Percentiles rank a stretch among this genome's conserved stretches.
These are phyloP conservation scores for Nigrospora oryzae DNA, from an alignment of 2,329 filamentous ascomycete genomes.

Conservation along the genomic window DNA sequence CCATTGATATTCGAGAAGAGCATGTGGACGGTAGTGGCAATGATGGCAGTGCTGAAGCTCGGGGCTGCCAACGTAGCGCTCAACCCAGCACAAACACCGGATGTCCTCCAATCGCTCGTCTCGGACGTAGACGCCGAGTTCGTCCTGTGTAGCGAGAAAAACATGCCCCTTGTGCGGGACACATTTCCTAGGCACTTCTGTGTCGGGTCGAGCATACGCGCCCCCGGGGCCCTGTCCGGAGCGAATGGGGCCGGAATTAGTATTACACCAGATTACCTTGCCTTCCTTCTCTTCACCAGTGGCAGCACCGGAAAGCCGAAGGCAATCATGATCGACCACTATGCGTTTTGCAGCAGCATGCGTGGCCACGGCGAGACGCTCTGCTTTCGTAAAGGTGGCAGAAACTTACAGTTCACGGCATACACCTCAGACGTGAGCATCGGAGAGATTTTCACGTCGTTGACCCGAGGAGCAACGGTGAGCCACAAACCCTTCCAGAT, in stretches of 20 bases:
- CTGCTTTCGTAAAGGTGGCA: neutral
- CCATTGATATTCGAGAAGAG: conserved; percentile 1
- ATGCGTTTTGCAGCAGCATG: conserved; percentile 6
- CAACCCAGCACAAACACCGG: neutral
- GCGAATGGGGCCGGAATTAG: neutral
- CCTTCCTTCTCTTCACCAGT: conserved; percentile 2
- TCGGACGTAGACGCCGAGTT: neutral
- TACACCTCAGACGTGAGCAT: conserved; percentile 32
- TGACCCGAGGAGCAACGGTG: conserved; percentile 10
- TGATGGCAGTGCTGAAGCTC: neutral
- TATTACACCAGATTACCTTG: neutral
- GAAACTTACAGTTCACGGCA: conserved; percentile 19
- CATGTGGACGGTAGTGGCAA: neutral
- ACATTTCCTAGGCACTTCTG: neutral
- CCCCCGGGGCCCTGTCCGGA: neutral
- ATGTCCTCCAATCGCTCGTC: neutral
- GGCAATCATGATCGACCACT: conserved; percentile 19
- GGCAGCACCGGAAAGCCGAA: conserved; percentile 4
- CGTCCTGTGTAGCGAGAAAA: neutral
- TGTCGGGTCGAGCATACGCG: neutral
- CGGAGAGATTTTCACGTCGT: conserved; percentile 27
- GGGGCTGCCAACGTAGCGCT: neutral
- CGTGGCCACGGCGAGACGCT: neutral
- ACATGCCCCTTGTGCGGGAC: neutral
- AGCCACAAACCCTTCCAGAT: neutral